Evolutionary conservation across 306 rosid species (phyloP).

Genomic region (Prunus dulcis): DNA sequence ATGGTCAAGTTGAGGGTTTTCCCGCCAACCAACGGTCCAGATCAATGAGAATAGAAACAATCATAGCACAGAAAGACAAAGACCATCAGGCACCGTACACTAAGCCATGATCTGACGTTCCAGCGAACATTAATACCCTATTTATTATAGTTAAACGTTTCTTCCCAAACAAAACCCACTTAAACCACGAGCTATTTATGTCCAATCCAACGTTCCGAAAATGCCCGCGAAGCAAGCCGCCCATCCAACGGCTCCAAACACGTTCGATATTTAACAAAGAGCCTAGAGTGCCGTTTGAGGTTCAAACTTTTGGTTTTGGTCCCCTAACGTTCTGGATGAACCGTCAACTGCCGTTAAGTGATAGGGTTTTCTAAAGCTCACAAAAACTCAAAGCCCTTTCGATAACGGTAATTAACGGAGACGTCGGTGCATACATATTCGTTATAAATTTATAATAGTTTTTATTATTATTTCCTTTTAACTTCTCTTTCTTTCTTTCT

Average conservation of each 20-base stretch:
- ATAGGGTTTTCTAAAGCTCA: constrained; percentile 24
- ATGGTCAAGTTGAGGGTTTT: neutral
- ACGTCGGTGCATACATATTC: constrained; percentile 79
- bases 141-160: constrained; percentile 23
- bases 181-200: neutral
- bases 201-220: constrained; percentile 46
- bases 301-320: constrained; percentile 52
- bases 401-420: constrained; percentile 71
- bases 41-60: neutral
- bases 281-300: constrained; percentile 76
- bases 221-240: constrained; percentile 18
- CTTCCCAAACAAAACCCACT: constrained; percentile 14
- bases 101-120: constrained; percentile 13
- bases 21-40: constrained; percentile 7
- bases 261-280: constrained; percentile 38
- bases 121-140: constrained; percentile 5
- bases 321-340: constrained; percentile 27
- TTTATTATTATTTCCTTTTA: constrained; percentile 7
- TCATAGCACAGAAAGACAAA: neutral
- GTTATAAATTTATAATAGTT: constrained; percentile 27
- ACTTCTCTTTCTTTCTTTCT: neutral
- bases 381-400: neutral
- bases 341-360: constrained; percentile 44
- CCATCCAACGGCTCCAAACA: constrained; percentile 18
- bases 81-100: neutral